Evolutionary conservation across 768 basidiomycete species (phyloP), one percentile per base, ranked within the genome.

Genomic region (Boletus bicolor): DNA sequence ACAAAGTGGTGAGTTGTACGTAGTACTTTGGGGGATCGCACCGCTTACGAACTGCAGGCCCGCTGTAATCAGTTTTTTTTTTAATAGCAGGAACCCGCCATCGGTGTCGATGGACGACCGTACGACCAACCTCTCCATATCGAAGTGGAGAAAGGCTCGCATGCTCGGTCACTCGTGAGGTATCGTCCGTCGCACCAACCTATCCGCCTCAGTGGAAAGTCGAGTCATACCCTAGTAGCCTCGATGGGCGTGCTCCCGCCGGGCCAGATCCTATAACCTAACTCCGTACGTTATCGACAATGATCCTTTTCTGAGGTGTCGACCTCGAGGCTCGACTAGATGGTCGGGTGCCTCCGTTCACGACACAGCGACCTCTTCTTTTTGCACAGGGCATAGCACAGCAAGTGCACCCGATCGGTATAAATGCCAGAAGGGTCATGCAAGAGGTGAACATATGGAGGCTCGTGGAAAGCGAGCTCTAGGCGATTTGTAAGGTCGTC

Each of bases 21-120:
- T 59, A 44, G 51, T 32, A 48, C 9, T 28, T 49, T 9, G 46
- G 26, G 36, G 26, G 39, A 58, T 63, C 54, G 51, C 30, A 46
- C 12, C 7, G 34, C 50, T 46, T 45, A 45, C 58, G 28, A 21
- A 12, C 39, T 35, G 39, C 39, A 46, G 15, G 41, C 10, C 35
- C 32, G 4, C 3, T 19, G 43, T 14, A 6, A 15, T 36, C 14
- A 5, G 9, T 12, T 24, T 50, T 49, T 51, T 60, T 49, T 51
- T 60, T 36, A 60, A 60, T 26, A 28, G 35, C 35, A 21, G 44
- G 42, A 35, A 34, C 19, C 17, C 48, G 19, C 21, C 19, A 35
- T 24, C 6, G 39, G 32, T 49, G 46, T 54, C 30, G 32, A 51
- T 41, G 39, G 21, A 28, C 15, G 15, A 37, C 15, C 7, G 15